phyloP scores from a whole-genome alignment of 2,329 filamentous ascomycete species.

The Dactylellina sp. region DNA sequence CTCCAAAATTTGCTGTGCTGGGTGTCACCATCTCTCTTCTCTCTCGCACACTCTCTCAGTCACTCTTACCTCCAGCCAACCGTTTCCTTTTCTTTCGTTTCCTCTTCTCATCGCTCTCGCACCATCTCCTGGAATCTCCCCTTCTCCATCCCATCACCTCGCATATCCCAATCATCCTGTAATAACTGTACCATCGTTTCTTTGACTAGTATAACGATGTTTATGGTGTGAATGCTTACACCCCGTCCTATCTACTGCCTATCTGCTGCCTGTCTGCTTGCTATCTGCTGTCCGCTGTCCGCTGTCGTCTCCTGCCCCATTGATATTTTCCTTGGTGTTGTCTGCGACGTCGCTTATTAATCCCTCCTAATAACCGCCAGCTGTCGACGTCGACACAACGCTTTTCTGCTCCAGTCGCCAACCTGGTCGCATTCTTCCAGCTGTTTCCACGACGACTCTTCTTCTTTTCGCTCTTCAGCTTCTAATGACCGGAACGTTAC shows the following conservation, averaged over 20 bases:
- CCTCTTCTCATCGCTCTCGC: slow-evolving; percentile 8
- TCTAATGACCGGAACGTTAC: slow-evolving; percentile 56
- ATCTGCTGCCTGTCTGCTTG: neutral
- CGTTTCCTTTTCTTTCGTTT: slow-evolving; percentile 9
- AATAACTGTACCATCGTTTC: slow-evolving; percentile 50
- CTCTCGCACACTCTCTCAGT: neutral
- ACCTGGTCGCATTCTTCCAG: too few relatives aligned
- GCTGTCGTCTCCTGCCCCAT: neutral
- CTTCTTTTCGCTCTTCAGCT: slow-evolving; percentile 6
- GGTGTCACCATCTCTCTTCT: slow-evolving; percentile 12
- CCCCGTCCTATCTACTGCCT: neutral
- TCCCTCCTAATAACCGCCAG: slow-evolving; percentile 51
- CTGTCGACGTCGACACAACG: slow-evolving; percentile 51
- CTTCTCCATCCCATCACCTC: neutral
- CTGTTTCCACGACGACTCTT: slow-evolving; percentile 27
- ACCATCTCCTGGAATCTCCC: neutral
- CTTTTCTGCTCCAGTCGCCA: slow-evolving; percentile 6
- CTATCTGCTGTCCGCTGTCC: neutral
- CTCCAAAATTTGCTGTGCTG: slow-evolving; percentile 44
- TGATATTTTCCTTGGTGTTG: slow-evolving; percentile 32
- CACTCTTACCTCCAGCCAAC: slow-evolving; percentile 10
- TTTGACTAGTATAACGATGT: slow-evolving; percentile 57
- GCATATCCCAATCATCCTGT: neutral
- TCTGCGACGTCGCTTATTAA: slow-evolving; percentile 51
- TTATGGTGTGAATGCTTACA: slow-evolving; percentile 34